These are phyloP conservation scores for Monosporascus sp. DNA, from an alignment of 2,329 filamentous ascomycete genomes.

Conservation along the genomic window DNA sequence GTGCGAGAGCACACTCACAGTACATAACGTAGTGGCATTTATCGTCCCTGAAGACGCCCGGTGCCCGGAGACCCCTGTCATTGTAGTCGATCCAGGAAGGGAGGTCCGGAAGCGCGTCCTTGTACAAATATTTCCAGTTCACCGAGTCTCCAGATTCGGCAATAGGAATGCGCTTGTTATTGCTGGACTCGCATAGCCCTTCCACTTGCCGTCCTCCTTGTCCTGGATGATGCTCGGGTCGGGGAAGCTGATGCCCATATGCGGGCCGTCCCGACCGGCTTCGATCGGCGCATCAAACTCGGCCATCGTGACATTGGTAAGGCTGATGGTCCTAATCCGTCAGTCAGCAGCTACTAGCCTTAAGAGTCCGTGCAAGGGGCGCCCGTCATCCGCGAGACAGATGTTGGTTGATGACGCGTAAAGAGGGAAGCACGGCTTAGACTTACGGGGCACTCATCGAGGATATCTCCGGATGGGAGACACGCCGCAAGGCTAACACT, in stretches of 20 bases:
- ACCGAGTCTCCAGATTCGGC: constrained; percentile 20
- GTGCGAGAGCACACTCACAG: constrained; percentile 7
- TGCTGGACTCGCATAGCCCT: constrained; percentile 24
- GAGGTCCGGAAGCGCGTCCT: constrained; percentile 21
- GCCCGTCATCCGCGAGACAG: no score
- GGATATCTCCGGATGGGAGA: constrained; percentile 11
- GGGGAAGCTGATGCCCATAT: constrained; percentile 20
- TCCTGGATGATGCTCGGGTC: constrained; percentile 24
- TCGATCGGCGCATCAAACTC: constrained; percentile 1
- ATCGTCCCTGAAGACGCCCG: constrained; percentile 26
- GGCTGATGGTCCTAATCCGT: constrained; percentile 11
- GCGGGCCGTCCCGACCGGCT: constrained; percentile 8
- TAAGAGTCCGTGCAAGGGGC: no score
- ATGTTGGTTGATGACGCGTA: background rate
- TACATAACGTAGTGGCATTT: constrained; percentile 25
- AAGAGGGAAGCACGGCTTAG: constrained; percentile 1
- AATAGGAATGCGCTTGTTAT: constrained; percentile 21
- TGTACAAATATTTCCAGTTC: constrained; percentile 19
- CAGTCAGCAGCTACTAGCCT: background rate
- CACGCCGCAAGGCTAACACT: constrained; percentile 15
- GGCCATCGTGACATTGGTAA: constrained; percentile 21
- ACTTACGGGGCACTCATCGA: background rate
- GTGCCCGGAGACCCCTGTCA: constrained; percentile 22
- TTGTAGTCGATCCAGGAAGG: constrained; percentile 22
- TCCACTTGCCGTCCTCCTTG: constrained; percentile 20